phyloP scores from a whole-genome alignment of 2,329 filamentous ascomycete species.

The Aspergillus versicolor region DNA sequence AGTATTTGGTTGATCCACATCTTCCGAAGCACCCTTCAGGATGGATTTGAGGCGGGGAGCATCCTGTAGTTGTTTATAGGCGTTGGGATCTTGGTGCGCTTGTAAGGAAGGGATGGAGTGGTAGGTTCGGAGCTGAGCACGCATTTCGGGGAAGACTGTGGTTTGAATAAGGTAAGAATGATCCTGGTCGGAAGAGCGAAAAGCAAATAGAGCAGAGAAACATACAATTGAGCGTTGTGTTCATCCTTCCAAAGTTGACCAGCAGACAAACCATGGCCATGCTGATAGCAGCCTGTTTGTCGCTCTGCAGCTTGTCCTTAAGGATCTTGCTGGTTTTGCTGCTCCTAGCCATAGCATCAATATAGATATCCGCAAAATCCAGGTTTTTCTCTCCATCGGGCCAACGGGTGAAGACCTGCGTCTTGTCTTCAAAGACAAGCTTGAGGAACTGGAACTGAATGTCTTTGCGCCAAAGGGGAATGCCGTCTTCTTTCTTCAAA shows the following conservation, averaged over 20 bases:
- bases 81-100: slow-evolving; percentile 88
- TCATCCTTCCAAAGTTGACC: slow-evolving; percentile 98
- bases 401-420: slow-evolving; percentile 80
- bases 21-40: slow-evolving; percentile 92
- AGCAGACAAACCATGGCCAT: slow-evolving; percentile 99
- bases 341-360: slow-evolving; percentile 97
- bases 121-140: slow-evolving; percentile 93
- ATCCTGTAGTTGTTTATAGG: slow-evolving; percentile 97
- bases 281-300: slow-evolving; percentile 86
- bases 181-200: background rate
- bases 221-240: slow-evolving; percentile 95
- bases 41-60: slow-evolving; percentile 95
- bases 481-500: slow-evolving; percentile 66
- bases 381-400: slow-evolving; percentile 75
- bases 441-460: slow-evolving; percentile 66
- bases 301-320: slow-evolving; percentile 91
- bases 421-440: slow-evolving; percentile 62
- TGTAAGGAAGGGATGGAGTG: slow-evolving; percentile 96
- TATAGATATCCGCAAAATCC: slow-evolving; percentile 91
- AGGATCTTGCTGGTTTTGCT: slow-evolving; percentile 99
- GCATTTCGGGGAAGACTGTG: slow-evolving; percentile 97
- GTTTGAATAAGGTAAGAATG: slow-evolving; percentile 7
- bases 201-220: slow-evolving; percentile 14
- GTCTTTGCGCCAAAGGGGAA: slow-evolving; percentile 66
- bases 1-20: slow-evolving; percentile 78